Base-by-base conservation (phyloP, 352 stramenopile species). In the Phytophthora sp. region DNA sequence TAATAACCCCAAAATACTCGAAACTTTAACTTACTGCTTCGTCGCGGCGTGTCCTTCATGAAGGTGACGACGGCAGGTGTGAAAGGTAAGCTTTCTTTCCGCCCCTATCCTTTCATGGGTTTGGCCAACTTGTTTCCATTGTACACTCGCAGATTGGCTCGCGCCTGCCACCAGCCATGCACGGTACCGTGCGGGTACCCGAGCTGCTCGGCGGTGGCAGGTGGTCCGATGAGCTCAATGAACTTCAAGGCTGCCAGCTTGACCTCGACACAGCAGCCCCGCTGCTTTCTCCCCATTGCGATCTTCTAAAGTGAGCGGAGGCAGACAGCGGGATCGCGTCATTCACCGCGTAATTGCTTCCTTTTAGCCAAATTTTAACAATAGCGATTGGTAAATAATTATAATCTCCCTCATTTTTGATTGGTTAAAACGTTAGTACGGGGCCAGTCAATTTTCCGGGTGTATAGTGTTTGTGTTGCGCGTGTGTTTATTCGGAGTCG, bases 81-180 rank as follows among this genome's bases (percentile, higher is more conserved):
- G 16, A 53, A 53, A 13, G 45, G 45, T 38, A 53, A 38, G 16
- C 16, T 53, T 23, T 53, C 42, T 23, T 53, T 26, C 18, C 27
- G 5, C 5, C 45, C 45, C 45, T 53, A 26, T 5, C 46, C 27
- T 20, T 54, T 54, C 15, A 12, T 20, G 5, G 46, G 39, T 13
- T 54, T 54, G 8, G 27, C 16, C 15, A 41, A 11, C 27, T 41
- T 41, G 16, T 12, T 29, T 5, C 46, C 27, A 0, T 7, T 54
- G n/a, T 13, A 54, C 3, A 29, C 46, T 3, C n/a, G 27, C 1
- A 41, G 16, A 7, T 16, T 41, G 8, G n/a, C 27, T 1, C 46
- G 27, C n/a, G n/a, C n/a, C n/a, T n/a, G n/a, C n/a, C n/a, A n/a
- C n/a, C 7, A 54, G 7, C 29, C 27, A 8, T 45, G 11, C n/a